A percentile compares a stretch with the other conserved stretches of the same genome.
phyloP scores from a whole-genome alignment of 2,329 filamentous ascomycete genomes.

The Arthrobotrys megalospora region DNA sequence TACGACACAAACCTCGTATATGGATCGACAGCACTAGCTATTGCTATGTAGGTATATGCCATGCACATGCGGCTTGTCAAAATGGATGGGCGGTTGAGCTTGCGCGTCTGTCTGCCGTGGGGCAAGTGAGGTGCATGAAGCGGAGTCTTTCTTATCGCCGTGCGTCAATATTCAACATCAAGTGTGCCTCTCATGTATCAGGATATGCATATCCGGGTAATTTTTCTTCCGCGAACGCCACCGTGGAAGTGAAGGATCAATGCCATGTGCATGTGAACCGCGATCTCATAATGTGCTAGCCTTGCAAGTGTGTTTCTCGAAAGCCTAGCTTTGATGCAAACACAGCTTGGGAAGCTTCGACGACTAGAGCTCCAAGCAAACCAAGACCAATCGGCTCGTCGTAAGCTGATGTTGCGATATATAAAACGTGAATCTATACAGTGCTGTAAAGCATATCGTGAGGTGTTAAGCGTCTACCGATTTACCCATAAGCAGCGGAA shows the following conservation, averaged over 20 bases:
- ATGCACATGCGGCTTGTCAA: slow-evolving; percentile 22
- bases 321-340: neutral
- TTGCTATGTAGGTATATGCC: neutral
- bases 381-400: slow-evolving; percentile 1
- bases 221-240: slow-evolving; percentile 4
- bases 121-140: slow-evolving; percentile 31
- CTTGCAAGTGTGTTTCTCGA: neutral
- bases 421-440: slow-evolving; percentile 1
- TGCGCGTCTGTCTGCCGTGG: slow-evolving; percentile 23
- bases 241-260: neutral
- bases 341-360: neutral
- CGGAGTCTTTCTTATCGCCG: slow-evolving; percentile 39
- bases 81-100: slow-evolving; percentile 20
- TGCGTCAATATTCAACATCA: slow-evolving; percentile 20
- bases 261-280: neutral
- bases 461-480: slow-evolving; percentile 31
- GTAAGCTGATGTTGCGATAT: slow-evolving; percentile 9
- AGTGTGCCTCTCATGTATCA: slow-evolving; percentile 2
- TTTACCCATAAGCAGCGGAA: slow-evolving; percentile 28
- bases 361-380: neutral
- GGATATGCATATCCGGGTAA: slow-evolving; percentile 30
- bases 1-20: slow-evolving; percentile 3
- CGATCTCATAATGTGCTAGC: neutral
- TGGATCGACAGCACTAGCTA: slow-evolving; percentile 12
- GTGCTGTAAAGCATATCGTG: slow-evolving; percentile 13